Evolutionary conservation across 805 yeast species (phyloP).

Genomic region (Pichia eremophila): DNA sequence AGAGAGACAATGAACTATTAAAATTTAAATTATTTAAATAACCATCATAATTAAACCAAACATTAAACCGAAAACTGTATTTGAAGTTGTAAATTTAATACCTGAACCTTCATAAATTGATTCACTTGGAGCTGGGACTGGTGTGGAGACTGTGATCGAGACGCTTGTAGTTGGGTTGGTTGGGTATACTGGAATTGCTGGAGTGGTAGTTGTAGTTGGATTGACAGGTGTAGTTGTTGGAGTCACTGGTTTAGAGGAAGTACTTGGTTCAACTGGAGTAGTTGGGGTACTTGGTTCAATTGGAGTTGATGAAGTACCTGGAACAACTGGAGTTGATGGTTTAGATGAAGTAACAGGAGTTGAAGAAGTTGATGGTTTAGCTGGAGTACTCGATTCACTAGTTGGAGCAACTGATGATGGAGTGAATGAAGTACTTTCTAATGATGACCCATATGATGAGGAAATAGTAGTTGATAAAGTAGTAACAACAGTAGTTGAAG

Average conservation of each 20-base stretch:
- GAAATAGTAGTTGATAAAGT: neutral
- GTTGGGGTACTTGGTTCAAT: neutral
- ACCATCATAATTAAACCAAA: neutral
- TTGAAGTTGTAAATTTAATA: neutral
- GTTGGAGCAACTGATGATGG: constrained; percentile 1
- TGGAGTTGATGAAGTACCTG: neutral
- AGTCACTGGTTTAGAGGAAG: neutral
- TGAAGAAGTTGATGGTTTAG: neutral
- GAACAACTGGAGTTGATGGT: neutral
- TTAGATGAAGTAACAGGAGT: no score
- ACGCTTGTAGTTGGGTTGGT: neutral
- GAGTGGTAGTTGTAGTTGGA: neutral
- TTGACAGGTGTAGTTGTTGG: neutral
- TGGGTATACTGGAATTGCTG: neutral
- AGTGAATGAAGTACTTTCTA: neutral
- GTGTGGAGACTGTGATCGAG: neutral
- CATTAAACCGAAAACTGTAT: neutral
- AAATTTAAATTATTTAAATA: neutral
- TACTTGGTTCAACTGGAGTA: neutral
- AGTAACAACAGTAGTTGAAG: neutral
- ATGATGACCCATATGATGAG: neutral
- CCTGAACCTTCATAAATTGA: neutral
- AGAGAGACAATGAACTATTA: no score
- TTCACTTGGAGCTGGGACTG: neutral
- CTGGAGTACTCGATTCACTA: neutral